phyloP scores from a whole-genome alignment of 371 early-diverging fungal genomes.

The Neoconidiobolus thromboides region DNA sequence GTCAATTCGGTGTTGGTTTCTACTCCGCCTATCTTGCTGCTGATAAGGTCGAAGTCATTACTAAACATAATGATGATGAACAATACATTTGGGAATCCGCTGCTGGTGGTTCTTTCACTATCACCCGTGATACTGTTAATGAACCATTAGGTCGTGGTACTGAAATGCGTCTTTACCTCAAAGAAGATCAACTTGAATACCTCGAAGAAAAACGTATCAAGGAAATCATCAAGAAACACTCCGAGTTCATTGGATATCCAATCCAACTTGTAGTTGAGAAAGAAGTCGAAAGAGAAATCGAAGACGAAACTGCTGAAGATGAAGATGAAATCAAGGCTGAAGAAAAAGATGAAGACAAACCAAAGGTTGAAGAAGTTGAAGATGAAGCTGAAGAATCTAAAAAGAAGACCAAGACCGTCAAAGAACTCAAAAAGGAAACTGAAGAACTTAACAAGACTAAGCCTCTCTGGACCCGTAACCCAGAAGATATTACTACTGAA shows the following conservation, averaged over 20 bases:
- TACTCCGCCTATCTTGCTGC: slow-evolving; percentile 95
- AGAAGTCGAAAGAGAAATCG: slow-evolving; percentile 62
- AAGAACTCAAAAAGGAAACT: slow-evolving; percentile 58
- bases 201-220: slow-evolving; percentile 77
- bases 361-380: slow-evolving; percentile 47
- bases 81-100: slow-evolving; percentile 90
- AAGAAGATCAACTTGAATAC: slow-evolving; percentile 83
- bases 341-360: slow-evolving; percentile 31
- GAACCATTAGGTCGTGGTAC: slow-evolving; percentile 71
- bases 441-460: slow-evolving; percentile 86
- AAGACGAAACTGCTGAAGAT: slow-evolving; percentile 38
- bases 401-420: slow-evolving; percentile 47
- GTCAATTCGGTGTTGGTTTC: slow-evolving; percentile 98
- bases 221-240: slow-evolving; percentile 89
- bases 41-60: slow-evolving; percentile 83
- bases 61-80: slow-evolving; percentile 88
- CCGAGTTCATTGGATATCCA: slow-evolving; percentile 85
- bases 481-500: slow-evolving; percentile 71
- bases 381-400: slow-evolving; percentile 42
- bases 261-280: slow-evolving; percentile 73
- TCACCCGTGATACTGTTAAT: slow-evolving; percentile 65
- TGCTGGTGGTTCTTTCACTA: slow-evolving; percentile 83
- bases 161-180: slow-evolving; percentile 70
- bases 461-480: slow-evolving; percentile 90
- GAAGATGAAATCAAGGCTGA: slow-evolving; percentile 55